These are phyloP conservation scores for Flueggea neowawraea DNA, from an alignment of 441 rosid species.

Conservation along the genomic window DNA sequence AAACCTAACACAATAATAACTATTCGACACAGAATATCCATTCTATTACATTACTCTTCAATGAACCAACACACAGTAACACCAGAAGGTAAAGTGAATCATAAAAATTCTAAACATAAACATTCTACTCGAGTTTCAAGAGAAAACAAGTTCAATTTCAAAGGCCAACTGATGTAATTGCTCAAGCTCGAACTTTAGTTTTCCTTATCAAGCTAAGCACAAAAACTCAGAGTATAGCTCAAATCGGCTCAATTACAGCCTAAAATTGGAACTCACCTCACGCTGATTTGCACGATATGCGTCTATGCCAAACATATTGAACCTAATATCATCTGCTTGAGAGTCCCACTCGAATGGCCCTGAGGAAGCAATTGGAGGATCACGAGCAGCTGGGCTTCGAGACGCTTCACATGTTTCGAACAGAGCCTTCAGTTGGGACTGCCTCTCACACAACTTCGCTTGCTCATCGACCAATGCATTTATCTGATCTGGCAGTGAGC, in stretches of 20 bases:
- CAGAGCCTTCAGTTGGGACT: conserved; percentile 58
- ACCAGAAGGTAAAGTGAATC: no score
- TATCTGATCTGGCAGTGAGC: conserved; percentile 51
- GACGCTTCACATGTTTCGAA: conserved; percentile 48
- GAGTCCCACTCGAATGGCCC: conserved; percentile 88
- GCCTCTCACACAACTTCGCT: conserved; percentile 70
- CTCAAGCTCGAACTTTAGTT: no score
- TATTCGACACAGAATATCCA: no score
- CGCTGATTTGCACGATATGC: conserved; percentile 83
- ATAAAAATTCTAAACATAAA: no score
- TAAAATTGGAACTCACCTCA: conserved; percentile 44
- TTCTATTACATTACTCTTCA: no score
- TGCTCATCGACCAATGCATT: conserved; percentile 60
- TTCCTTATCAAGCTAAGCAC: no score
- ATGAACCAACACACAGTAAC: no score
- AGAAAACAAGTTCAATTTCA: no score
- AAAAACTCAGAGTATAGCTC: no score
- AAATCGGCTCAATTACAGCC: neutral
- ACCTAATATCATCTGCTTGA: conserved; percentile 64
- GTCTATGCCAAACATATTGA: conserved; percentile 86
- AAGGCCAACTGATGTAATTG: no score
- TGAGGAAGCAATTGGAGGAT: conserved; percentile 24
- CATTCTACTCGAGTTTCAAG: no score
- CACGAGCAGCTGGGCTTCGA: conserved; percentile 28
- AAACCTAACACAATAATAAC: no score